Evolutionary conservation across 1,284 basidiomycete genomes (phyloP).

Genomic region (Apiotrichum porosum): DNA sequence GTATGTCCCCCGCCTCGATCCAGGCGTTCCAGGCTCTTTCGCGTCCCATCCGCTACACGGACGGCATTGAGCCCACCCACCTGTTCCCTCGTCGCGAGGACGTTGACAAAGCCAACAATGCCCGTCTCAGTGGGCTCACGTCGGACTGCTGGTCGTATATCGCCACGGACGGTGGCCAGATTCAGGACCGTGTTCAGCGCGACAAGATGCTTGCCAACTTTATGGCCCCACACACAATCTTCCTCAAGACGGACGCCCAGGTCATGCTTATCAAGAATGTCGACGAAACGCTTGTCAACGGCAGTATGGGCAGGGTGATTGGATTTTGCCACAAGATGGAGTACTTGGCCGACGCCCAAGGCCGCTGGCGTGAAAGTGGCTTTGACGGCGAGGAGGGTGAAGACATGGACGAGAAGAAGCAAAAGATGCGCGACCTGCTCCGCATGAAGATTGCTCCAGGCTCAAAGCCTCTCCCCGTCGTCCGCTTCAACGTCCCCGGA

Average conservation of each 20-base stretch:
- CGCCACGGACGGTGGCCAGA: conserved; percentile 57
- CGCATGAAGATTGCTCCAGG: conserved; percentile 23
- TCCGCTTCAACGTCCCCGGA: conserved; percentile 65
- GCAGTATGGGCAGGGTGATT: conserved; percentile 70
- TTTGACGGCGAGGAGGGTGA: conserved; percentile 23
- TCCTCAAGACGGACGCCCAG: conserved; percentile 61
- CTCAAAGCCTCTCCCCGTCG: conserved; percentile 59
- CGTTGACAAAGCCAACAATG: conserved; percentile 66
- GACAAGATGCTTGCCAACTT: conserved; percentile 67
- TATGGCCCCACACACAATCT: conserved; percentile 60
- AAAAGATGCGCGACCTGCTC: conserved; percentile 40
- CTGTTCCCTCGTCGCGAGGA: conserved; percentile 83
- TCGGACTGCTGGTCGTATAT: conserved; percentile 53
- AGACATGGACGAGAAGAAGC: conserved; percentile 34
- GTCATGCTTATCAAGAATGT: conserved; percentile 72
- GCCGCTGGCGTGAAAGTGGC: conserved; percentile 23
- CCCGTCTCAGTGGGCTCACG: conserved; percentile 54
- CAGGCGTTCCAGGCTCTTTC: conserved; percentile 59
- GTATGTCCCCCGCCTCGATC: conserved; percentile 58
- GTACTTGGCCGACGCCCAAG: conserved; percentile 26
- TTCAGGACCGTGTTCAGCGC: conserved; percentile 55
- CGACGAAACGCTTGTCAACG: conserved; percentile 74
- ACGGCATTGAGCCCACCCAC: conserved; percentile 74
- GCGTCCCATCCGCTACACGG: conserved; percentile 56
- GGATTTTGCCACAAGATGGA: conserved; percentile 54